Percentiles rank a stretch among this genome's conserved stretches.
phyloP scores from a whole-genome alignment of 1,284 basidiomycete genomes.

The Pascua sp. region DNA sequence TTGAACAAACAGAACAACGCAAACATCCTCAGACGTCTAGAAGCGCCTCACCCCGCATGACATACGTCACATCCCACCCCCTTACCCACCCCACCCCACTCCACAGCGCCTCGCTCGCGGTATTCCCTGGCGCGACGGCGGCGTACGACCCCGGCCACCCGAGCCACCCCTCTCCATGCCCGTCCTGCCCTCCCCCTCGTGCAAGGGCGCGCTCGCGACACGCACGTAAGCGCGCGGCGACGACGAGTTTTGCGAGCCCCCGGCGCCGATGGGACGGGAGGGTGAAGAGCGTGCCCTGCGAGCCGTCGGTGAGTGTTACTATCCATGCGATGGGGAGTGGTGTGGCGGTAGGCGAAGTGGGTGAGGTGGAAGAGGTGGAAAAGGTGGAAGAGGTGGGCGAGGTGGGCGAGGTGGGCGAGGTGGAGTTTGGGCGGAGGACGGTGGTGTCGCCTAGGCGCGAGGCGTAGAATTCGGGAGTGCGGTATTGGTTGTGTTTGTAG shows the following conservation, averaged over 20 bases:
- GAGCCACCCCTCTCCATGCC: too few species aligned
- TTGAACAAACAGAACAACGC: too few species aligned
- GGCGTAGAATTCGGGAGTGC: constrained; percentile 16
- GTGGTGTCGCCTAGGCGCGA: constrained; percentile 15
- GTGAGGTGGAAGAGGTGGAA: too few species aligned
- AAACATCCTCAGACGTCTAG: neutral
- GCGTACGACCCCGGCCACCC: too few species aligned
- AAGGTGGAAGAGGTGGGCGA: neutral
- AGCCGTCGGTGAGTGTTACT: constrained; percentile 24
- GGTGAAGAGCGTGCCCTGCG: constrained; percentile 27
- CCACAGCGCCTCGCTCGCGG: too few species aligned
- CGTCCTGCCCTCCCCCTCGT: too few species aligned
- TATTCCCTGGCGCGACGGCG: too few species aligned
- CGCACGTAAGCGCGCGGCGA: constrained; percentile 11
- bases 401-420: too few species aligned
- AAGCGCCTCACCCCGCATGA: too few species aligned
- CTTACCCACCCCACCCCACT: too few species aligned
- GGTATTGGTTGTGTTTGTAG: constrained; percentile 6
- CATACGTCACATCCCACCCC: too few species aligned
- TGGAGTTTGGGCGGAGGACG: constrained; percentile 5
- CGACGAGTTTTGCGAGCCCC: constrained; percentile 26
- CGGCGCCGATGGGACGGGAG: constrained; percentile 18
- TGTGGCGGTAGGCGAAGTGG: neutral
- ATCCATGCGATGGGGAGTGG: constrained; percentile 20
- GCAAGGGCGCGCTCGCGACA: too few species aligned